These are phyloP conservation scores for Tephrocybe sp. DNA, from an alignment of 768 basidiomycete genomes.

Conservation along the genomic window DNA sequence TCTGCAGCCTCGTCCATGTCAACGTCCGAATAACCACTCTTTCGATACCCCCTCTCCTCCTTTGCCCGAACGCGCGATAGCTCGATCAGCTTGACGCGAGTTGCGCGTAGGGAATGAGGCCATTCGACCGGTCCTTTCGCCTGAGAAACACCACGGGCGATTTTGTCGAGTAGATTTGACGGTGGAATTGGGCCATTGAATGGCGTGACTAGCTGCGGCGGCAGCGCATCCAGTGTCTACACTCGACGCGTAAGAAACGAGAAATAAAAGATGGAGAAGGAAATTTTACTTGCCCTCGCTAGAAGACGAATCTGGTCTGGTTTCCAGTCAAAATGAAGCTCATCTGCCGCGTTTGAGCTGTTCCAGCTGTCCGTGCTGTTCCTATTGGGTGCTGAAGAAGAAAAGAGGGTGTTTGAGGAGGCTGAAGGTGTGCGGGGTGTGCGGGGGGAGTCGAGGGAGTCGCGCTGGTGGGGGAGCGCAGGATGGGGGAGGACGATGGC, in stretches of 20 bases:
- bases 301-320: conserved; percentile 70
- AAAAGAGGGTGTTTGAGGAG: conserved; percentile 53
- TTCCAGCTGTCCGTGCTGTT: conserved; percentile 86
- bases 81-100: conserved; percentile 80
- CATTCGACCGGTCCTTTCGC: conserved; percentile 78
- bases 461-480: conserved; percentile 52
- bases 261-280: conserved; percentile 14
- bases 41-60: conserved; percentile 45
- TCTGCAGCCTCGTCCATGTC: conserved; percentile 37
- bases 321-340: conserved; percentile 71
- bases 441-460: background rate
- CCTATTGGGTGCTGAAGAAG: conserved; percentile 46
- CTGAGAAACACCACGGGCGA: conserved; percentile 73
- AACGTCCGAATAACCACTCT: conserved; percentile 46
- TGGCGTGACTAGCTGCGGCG: conserved; percentile 81
- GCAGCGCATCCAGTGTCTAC: conserved; percentile 82
- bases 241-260: conserved; percentile 4
- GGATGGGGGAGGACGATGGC: conserved; percentile 66
- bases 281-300: conserved; percentile 50
- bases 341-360: conserved; percentile 71
- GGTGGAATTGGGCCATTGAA: conserved; percentile 85
- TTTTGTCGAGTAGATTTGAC: conserved; percentile 83
- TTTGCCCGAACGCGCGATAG: conserved; percentile 67
- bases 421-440: conserved; percentile 61
- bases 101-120: conserved; percentile 82